Conservation (phyloP, 1,284 basidiomycete genomes). For the Bjerkandera adusta region DNA sequence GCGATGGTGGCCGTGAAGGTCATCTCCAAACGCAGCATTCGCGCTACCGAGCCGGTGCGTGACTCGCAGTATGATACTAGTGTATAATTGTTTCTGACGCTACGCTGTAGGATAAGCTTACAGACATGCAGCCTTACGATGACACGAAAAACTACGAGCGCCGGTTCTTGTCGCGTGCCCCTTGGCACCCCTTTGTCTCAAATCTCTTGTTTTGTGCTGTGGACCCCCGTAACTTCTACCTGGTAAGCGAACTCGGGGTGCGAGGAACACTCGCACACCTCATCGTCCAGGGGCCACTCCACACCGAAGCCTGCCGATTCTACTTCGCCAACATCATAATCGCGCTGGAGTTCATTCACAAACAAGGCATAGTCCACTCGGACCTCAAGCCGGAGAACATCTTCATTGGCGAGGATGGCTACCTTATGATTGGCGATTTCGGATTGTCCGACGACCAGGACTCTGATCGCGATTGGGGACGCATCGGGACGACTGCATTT, state of each 20-base stretch:
- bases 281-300: constrained; percentile 34
- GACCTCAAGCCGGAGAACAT: constrained; percentile 88
- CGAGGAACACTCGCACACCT: constrained; percentile 38
- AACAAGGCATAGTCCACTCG: constrained; percentile 75
- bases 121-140: not conserved
- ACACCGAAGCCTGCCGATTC: constrained; percentile 37
- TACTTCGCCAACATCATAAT: constrained; percentile 63
- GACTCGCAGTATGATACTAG: not conserved
- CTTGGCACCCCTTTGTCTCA: constrained; percentile 52
- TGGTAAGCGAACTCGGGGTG: constrained; percentile 46
- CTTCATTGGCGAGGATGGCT: constrained; percentile 59
- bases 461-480: constrained; percentile 48
- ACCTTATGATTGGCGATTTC: constrained; percentile 74
- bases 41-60: constrained; percentile 9
- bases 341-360: constrained; percentile 72
- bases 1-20: constrained; percentile 9
- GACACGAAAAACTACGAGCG: constrained; percentile 39
- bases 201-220: constrained; percentile 42
- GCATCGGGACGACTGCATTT: constrained; percentile 64
- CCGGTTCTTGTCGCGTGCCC: constrained; percentile 34
- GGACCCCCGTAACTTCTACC: constrained; percentile 46
- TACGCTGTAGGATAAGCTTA: not conserved
- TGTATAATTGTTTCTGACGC: not conserved
- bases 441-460: constrained; percentile 50
- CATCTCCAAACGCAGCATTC: constrained; percentile 1